phyloP scores from a whole-genome alignment of 805 yeast species.

The Candida ponderosae region DNA sequence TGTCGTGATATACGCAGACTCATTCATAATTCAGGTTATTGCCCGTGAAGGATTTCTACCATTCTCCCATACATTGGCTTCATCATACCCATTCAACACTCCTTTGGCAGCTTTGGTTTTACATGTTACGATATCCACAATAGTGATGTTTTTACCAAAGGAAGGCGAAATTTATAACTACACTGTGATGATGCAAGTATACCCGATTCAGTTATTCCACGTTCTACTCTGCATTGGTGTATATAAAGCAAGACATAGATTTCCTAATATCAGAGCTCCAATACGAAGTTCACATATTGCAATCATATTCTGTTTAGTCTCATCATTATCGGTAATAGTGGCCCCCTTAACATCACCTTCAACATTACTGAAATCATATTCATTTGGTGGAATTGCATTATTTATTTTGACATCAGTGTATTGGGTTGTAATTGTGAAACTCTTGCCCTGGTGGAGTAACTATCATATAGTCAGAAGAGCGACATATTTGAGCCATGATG shows the following conservation, averaged over 20 bases:
- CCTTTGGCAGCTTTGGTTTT: conserved; percentile 41
- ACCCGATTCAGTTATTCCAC: conserved; percentile 39
- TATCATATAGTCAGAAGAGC: not conserved
- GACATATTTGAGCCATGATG: not conserved
- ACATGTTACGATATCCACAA: conserved; percentile 23
- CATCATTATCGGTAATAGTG: conserved; percentile 3
- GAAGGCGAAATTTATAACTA: conserved; percentile 28
- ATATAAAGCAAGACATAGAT: conserved; percentile 39
- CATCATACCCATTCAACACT: conserved; percentile 47
- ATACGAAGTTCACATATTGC: conserved; percentile 36
- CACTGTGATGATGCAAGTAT: conserved; percentile 35
- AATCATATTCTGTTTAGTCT: conserved; percentile 6
- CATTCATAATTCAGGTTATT: conserved; percentile 51
- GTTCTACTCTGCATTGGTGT: conserved; percentile 48
- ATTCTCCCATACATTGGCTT: conserved; percentile 39
- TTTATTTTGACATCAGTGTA: conserved; percentile 33
- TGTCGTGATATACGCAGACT: conserved; percentile 48
- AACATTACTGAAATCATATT: conserved; percentile 5
- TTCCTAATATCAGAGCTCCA: conserved; percentile 38
- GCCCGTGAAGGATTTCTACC: conserved; percentile 56
- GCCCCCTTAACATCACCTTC: conserved; percentile 8
- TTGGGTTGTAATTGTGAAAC: conserved; percentile 5
- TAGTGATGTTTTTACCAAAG: conserved; percentile 23
- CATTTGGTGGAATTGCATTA: conserved; percentile 32
- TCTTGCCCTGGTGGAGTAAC: conserved; percentile 7